Conservation (phyloP, 345 rosid species). For the Pugionium cornutum region DNA sequence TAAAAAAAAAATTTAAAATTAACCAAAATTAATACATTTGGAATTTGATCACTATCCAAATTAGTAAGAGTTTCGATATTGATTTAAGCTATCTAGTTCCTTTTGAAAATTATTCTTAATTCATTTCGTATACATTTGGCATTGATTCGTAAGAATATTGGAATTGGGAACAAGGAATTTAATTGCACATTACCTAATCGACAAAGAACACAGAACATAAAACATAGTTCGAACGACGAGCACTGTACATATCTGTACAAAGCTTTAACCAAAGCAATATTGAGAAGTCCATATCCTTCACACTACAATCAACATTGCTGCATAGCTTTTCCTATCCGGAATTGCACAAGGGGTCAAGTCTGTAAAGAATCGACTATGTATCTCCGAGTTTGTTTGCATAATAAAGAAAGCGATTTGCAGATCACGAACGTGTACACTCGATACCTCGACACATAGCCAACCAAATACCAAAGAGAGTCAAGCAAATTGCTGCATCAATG, state of each 20-base stretch:
- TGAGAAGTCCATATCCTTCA: conserved; percentile 1
- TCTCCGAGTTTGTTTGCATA: conserved; percentile 7
- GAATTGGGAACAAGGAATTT: too few species aligned
- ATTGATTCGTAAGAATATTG: too few species aligned
- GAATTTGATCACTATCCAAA: too few species aligned
- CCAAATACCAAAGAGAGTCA: conserved; percentile 66
- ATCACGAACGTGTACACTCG: conserved; percentile 46
- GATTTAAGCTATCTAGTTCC: too few species aligned
- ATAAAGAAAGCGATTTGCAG: neutral
- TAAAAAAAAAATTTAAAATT: too few species aligned
- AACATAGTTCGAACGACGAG: neutral
- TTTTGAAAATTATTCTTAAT: too few species aligned
- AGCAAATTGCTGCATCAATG: conserved; percentile 72
- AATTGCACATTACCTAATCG: neutral
- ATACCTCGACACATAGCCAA: conserved; percentile 61
- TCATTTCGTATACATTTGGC: too few species aligned
- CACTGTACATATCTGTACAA: conserved; percentile 17
- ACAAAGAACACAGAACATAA: neutral
- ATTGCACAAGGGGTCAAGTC: conserved; percentile 3
- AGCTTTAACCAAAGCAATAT: conserved; percentile 14
- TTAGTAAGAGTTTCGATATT: too few species aligned
- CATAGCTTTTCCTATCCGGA: conserved; percentile 15
- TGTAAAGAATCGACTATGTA: conserved; percentile 22
- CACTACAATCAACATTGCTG: conserved; percentile 11
- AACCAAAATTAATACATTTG: too few species aligned